These are phyloP conservation scores for Aeminium ludgeri DNA, from an alignment of 495 filamentous ascomycete species.

Conservation along the genomic window DNA sequence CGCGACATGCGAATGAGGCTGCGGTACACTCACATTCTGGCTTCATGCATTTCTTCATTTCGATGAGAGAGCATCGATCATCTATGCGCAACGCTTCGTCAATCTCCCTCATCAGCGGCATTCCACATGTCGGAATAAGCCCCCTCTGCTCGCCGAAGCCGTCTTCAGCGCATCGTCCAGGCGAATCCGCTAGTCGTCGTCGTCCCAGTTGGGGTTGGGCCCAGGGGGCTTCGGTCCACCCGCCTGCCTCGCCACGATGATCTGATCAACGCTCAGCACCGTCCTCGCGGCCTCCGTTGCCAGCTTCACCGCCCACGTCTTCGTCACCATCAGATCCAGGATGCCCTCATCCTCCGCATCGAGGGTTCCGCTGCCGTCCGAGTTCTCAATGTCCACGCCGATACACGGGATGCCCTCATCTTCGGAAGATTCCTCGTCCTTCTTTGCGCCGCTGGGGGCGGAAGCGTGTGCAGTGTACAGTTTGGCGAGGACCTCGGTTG, in stretches of 20 bases:
- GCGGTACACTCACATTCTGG: too few relatives aligned
- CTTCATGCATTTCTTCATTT: too few relatives aligned
- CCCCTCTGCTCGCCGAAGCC: too few relatives aligned
- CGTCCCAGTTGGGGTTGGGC: slow-evolving; percentile 84
- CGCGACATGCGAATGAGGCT: too few relatives aligned
- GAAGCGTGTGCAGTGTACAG: slow-evolving; percentile 67
- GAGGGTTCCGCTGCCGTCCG: slow-evolving; percentile 60
- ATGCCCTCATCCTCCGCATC: slow-evolving; percentile 85
- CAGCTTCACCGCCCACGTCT: slow-evolving; percentile 91
- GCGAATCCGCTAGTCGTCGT: slow-evolving; percentile 66
- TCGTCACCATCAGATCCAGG: slow-evolving; percentile 74
- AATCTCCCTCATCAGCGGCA: too few relatives aligned
- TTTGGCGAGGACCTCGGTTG: slow-evolving; percentile 79
- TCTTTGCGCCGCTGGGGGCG: slow-evolving; percentile 6
- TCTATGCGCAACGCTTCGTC: too few relatives aligned
- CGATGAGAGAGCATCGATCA: too few relatives aligned
- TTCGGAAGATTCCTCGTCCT: slow-evolving; percentile 30
- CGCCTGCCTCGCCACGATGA: slow-evolving; percentile 94
- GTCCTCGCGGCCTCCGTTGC: slow-evolving; percentile 90
- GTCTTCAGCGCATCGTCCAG: too few relatives aligned
- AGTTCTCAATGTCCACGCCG: slow-evolving; percentile 85
- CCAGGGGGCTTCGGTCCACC: slow-evolving; percentile 93
- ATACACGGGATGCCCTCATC: slow-evolving; percentile 66
- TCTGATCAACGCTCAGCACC: slow-evolving; percentile 93
- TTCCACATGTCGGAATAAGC: too few relatives aligned